Percentiles rank a stretch among this genome's conserved stretches.
These are phyloP conservation scores for Secale cereale DNA, from an alignment of 176 grass and related monocot genomes.

Conservation along the genomic window DNA sequence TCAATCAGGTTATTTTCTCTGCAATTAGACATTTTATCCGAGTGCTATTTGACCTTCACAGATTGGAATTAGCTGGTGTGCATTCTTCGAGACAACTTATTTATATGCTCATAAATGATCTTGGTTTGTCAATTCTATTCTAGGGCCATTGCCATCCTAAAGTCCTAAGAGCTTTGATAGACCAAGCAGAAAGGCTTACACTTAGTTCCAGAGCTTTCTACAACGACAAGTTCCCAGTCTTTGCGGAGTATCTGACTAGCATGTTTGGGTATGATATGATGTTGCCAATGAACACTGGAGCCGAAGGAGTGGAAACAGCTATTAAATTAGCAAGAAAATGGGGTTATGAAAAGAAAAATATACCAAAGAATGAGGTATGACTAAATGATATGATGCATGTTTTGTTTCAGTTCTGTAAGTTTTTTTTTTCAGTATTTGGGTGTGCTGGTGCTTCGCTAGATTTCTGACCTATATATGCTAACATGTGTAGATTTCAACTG, in stretches of 20 bases:
- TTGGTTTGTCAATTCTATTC: conserved; percentile 1
- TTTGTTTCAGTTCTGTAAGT: too few relatives aligned
- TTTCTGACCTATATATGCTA: not conserved
- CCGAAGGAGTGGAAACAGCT: conserved; percentile 96
- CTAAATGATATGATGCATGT: not conserved
- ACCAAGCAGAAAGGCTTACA: conserved; percentile 81
- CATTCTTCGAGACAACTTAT: not conserved
- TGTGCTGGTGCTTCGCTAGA: conserved; percentile 1
- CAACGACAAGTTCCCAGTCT: conserved; percentile 87
- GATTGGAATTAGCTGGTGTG: not conserved
- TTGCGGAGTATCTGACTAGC: conserved; percentile 64
- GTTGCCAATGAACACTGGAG: conserved; percentile 98
- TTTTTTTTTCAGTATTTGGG: too few relatives aligned
- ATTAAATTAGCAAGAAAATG: conserved; percentile 94
- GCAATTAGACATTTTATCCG: not conserved
- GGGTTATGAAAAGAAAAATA: conserved; percentile 94
- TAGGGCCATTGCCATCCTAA: conserved; percentile 95
- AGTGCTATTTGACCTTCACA: not conserved
- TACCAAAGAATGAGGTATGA: conserved; percentile 75
- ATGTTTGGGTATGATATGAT: conserved; percentile 98
- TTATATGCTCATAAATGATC: not conserved
- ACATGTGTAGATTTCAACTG: not conserved
- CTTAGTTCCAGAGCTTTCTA: conserved; percentile 99
- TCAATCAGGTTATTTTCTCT: conserved; percentile 68
- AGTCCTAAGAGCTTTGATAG: conserved; percentile 71